phyloP scores from a whole-genome alignment of 2,329 filamentous ascomycete species.

The Daldinia sp. region DNA sequence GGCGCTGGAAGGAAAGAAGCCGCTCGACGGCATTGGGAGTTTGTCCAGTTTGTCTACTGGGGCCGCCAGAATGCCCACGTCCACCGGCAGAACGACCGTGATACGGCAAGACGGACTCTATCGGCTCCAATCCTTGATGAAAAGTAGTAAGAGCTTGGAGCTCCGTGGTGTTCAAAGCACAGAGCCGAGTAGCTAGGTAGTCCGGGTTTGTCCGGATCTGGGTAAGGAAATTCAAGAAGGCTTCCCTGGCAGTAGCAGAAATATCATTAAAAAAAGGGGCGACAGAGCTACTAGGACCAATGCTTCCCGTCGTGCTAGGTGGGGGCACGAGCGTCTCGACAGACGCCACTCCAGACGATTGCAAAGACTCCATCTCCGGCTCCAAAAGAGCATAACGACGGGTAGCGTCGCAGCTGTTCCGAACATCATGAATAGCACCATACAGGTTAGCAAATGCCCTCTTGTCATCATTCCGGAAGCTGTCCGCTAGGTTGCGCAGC shows the following conservation, averaged over 20 bases:
- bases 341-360: constrained; percentile 59
- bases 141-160: constrained; percentile 80
- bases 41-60: constrained; percentile 56
- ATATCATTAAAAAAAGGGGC: constrained; percentile 75
- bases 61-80: constrained; percentile 56
- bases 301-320: constrained; percentile 51
- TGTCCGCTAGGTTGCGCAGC: constrained; percentile 78
- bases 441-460: constrained; percentile 77
- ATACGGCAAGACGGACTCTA: constrained; percentile 83
- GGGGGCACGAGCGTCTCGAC: constrained; percentile 61
- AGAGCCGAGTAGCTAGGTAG: constrained; percentile 85
- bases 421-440: constrained; percentile 80
- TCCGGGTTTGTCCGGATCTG: constrained; percentile 86
- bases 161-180: constrained; percentile 77
- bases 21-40: constrained; percentile 76
- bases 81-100: constrained; percentile 59
- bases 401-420: constrained; percentile 77
- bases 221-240: constrained; percentile 80
- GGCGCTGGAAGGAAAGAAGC: constrained; percentile 86
- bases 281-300: constrained; percentile 47
- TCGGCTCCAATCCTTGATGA: constrained; percentile 79
- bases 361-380: constrained; percentile 72
- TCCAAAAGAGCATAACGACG: constrained; percentile 75
- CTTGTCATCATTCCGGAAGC: constrained; percentile 81
- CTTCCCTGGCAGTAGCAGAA: constrained; percentile 75